These are phyloP conservation scores for Phytophthora kernoviae DNA, from an alignment of 352 stramenopile species.

Conservation along the genomic window DNA sequence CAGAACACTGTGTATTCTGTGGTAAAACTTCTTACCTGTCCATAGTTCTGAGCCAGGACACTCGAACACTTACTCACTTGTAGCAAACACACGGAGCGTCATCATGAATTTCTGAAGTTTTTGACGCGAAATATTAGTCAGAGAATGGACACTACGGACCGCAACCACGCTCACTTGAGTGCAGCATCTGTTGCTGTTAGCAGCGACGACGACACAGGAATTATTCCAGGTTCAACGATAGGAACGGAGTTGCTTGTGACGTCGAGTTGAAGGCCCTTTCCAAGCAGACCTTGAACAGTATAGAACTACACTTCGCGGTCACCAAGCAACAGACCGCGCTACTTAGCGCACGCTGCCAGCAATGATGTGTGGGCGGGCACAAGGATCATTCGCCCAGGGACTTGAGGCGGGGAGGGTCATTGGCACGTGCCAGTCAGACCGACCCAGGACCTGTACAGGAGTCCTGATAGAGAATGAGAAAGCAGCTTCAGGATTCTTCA, in stretches of 20 bases:
- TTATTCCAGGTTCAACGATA: slow-evolving; percentile 27
- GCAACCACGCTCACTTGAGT: slow-evolving; percentile 21
- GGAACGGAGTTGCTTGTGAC: neutral
- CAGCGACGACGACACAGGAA: slow-evolving; percentile 9
- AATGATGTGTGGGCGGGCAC: slow-evolving; percentile 16
- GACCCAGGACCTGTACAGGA: too few species aligned
- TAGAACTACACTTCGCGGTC: too few species aligned
- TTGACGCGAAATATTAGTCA: slow-evolving; percentile 23
- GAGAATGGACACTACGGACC: slow-evolving; percentile 7
- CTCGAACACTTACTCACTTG: too few species aligned
- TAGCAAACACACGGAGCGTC: too few species aligned
- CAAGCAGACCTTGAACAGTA: neutral
- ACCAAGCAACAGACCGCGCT: too few species aligned
- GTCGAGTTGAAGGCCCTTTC: slow-evolving; percentile 13
- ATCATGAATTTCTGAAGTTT: slow-evolving; percentile 12
- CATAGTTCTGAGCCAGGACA: too few species aligned
- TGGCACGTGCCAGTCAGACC: neutral
- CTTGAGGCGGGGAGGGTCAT: neutral
- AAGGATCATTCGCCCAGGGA: too few species aligned
- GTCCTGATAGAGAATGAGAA: too few species aligned
- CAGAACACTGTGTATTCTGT: too few species aligned
- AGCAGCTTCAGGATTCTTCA: too few species aligned
- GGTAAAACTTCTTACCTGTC: too few species aligned
- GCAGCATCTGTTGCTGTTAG: neutral
- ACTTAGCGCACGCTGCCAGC: slow-evolving; percentile 3